Conservation (phyloP, 2,329 filamentous ascomycete species). For the Lojkania enalia region DNA sequence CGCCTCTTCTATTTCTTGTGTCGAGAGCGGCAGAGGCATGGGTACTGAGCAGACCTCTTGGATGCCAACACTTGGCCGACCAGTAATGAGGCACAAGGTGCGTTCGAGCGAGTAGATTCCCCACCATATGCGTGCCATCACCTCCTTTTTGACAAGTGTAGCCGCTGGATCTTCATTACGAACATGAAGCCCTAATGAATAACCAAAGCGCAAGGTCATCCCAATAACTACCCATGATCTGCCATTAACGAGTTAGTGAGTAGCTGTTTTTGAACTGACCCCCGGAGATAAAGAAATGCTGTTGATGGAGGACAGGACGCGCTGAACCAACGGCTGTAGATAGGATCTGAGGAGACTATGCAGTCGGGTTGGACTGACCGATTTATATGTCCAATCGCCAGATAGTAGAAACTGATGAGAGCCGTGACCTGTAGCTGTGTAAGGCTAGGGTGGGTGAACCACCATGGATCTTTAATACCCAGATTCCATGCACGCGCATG, state of each 20-base stretch:
- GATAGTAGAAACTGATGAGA: constrained; percentile 45
- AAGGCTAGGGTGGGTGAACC: constrained; percentile 36
- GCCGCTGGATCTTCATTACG: constrained; percentile 35
- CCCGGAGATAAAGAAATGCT: too few relatives aligned
- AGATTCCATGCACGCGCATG: constrained; percentile 42
- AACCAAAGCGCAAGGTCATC: constrained; percentile 40
- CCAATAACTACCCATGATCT: constrained; percentile 46
- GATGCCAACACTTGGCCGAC: constrained; percentile 39
- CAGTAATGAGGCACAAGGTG: constrained; percentile 42
- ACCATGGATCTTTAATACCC: constrained; percentile 29
- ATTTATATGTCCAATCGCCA: constrained; percentile 45
- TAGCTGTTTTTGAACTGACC: too few relatives aligned
- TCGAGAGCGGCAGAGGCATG: constrained; percentile 34
- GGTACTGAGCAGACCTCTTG: constrained; percentile 35
- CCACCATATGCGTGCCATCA: constrained; percentile 46
- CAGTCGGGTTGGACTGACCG: too few relatives aligned
- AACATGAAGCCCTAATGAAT: constrained; percentile 43
- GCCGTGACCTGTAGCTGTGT: constrained; percentile 44
- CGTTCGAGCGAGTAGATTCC: constrained; percentile 44
- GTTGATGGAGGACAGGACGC: too few relatives aligned
- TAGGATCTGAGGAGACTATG: too few relatives aligned
- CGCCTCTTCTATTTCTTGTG: constrained; percentile 26
- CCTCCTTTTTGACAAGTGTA: constrained; percentile 34
- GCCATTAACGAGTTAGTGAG: background rate
- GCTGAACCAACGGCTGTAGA: too few relatives aligned